phyloP scores from a whole-genome alignment of 805 yeast genomes.

The Zygoascus tannicola region DNA sequence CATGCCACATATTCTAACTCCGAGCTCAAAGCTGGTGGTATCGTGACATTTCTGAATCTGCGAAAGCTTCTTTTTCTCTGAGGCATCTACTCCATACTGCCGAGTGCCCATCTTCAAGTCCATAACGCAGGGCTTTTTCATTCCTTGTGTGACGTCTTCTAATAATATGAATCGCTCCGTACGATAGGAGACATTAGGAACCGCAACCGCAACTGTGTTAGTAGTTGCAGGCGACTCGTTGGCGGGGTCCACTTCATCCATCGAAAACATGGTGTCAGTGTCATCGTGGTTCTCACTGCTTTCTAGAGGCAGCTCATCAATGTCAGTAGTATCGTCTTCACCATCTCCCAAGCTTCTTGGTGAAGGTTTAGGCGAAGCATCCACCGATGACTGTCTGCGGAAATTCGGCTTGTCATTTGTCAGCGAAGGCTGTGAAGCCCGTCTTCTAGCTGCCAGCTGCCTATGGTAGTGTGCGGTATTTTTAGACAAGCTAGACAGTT shows the following conservation, averaged over 20 bases:
- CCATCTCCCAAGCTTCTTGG: too few relatives aligned
- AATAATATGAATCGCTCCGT: slow-evolving; percentile 75
- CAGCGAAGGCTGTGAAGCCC: too few relatives aligned
- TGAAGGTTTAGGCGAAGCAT: too few relatives aligned
- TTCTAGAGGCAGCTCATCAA: too few relatives aligned
- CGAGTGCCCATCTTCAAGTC: slow-evolving; percentile 98
- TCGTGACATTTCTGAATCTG: slow-evolving; percentile 72
- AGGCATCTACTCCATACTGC: slow-evolving; percentile 95
- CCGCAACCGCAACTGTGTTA: neutral
- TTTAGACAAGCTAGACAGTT: neutral
- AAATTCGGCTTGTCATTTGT: too few relatives aligned
- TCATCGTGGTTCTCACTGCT: neutral
- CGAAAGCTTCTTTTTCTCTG: slow-evolving; percentile 56
- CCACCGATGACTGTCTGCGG: too few relatives aligned
- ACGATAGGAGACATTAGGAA: slow-evolving; percentile 31
- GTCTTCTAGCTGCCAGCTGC: too few relatives aligned
- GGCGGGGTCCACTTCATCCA: slow-evolving; percentile 11
- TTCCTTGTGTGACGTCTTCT: slow-evolving; percentile 82
- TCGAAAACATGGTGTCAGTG: slow-evolving; percentile 13
- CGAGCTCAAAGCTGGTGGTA: slow-evolving; percentile 75
- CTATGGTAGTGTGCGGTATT: too few relatives aligned
- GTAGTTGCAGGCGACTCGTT: neutral
- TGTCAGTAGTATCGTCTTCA: neutral
- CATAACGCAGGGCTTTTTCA: slow-evolving; percentile 79
- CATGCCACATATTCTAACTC: slow-evolving; percentile 92